Evolutionary conservation across 805 yeast species (phyloP), one percentile per base, ranked within the genome.

Genomic region (Debaryomyces tyrocola): DNA sequence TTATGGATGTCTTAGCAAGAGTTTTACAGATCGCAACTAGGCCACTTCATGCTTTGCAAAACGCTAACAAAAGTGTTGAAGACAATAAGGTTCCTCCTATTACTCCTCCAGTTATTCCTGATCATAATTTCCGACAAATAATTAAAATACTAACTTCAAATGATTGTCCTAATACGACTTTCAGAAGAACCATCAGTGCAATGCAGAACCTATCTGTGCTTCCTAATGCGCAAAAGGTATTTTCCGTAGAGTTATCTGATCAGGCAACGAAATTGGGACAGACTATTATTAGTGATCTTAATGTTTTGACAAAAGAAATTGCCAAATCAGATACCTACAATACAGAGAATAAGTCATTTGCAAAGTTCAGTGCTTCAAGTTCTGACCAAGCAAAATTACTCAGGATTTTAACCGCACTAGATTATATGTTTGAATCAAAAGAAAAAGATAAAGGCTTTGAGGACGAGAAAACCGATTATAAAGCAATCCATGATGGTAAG

Each of bases 321-420:
- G 48, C 63, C 15, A 57, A 59, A 43, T 55, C 35, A 18, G 70
- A 62, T 29, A 74, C 42, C 1, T 53, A 72, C 4, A 72, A 79
- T 21, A 72, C 81, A 24, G 79, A 77, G 40, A 74, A 78, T 18
- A 80, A 78, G 20, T 67, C 82, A 2, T 73, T 90, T 49, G 67
- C 79, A 21, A 81, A 80, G 54, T 88, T 91, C 58, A 87, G 94
- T 2, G 79, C 89, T 0, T 80, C 90, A 1, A 82, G 87, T 36
- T 87, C 96, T 0, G 90, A 87, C 50, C 98, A 94, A 62, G 87
- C 97, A 6, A 90, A 90, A 57, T 66, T 94, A n/a, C 70, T 92
- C 45, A 77, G 96, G 43, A 83, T 90, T 2, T 72, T 91, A 49
- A 90, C 97, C 0, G 96, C 97, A 0, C 74, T 91, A 47, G 97